Conservation (phyloP, 1,284 basidiomycete genomes). For the Pyrrhoderma lamaoense region DNA sequence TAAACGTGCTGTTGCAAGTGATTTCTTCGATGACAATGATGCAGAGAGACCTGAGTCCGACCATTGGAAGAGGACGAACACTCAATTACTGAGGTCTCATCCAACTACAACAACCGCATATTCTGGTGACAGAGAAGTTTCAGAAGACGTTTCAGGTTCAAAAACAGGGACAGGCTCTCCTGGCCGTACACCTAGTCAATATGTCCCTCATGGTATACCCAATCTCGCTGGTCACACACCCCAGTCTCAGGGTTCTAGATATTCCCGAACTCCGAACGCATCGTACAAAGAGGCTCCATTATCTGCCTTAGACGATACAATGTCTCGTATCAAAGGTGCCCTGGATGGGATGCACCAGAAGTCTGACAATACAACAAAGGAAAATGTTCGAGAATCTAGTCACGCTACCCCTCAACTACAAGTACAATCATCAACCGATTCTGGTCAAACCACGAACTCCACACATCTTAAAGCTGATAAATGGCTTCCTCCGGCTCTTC, state of each 20-base stretch:
- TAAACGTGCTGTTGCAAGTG: conserved; percentile 44
- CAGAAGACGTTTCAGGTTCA: background rate
- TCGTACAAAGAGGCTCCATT: conserved; percentile 61
- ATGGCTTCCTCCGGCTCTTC: conserved; percentile 54
- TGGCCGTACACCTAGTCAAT: background rate
- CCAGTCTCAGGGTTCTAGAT: conserved; percentile 8
- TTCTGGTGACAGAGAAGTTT: background rate
- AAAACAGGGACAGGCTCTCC: background rate
- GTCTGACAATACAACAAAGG: background rate
- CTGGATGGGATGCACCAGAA: conserved; percentile 58
- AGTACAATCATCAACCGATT: background rate
- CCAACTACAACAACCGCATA: background rate
- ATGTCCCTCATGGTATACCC: background rate
- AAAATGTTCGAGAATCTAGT: background rate
- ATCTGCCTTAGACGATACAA: conserved; percentile 74
- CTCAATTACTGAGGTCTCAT: background rate
- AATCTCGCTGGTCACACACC: conserved; percentile 9
- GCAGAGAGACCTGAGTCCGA: conserved; percentile 5
- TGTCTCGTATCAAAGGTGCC: conserved; percentile 85
- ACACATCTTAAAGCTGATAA: conserved; percentile 24
- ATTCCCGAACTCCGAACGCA: conserved; percentile 14
- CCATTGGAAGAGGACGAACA: conserved; percentile 4
- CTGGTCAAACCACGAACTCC: background rate
- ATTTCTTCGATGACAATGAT: conserved; percentile 53
- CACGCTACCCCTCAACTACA: no score